phyloP scores from a whole-genome alignment of 148 eudicot genomes.

The Chenopodium formosanum region DNA sequence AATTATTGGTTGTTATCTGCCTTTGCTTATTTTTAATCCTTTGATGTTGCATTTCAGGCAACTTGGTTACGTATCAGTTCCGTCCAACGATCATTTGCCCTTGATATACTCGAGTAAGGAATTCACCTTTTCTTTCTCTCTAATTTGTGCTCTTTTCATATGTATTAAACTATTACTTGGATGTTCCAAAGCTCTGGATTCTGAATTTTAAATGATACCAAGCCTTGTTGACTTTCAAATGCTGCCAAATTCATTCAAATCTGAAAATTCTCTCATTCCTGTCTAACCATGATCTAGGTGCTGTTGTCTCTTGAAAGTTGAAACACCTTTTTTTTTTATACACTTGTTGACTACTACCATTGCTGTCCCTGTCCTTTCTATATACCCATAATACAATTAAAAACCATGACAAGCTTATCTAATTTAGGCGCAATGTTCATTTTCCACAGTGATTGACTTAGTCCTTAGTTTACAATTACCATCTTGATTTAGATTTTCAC shows the following conservation, averaged over 20 bases:
- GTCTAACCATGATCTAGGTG: not conserved
- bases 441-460: not conserved
- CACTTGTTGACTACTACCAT: not conserved
- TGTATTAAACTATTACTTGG: not conserved
- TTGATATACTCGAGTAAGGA: slow-evolving; percentile 95
- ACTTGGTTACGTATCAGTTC: slow-evolving; percentile 72
- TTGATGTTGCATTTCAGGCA: slow-evolving; percentile 53
- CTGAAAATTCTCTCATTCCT: not conserved
- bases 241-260: not conserved
- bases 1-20: not conserved
- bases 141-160: slow-evolving; percentile 7
- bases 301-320: no score
- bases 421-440: not conserved
- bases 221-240: not conserved
- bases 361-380: not conserved
- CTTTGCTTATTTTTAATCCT: not conserved
- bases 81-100: slow-evolving; percentile 86
- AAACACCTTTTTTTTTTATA: no score
- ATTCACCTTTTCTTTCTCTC: slow-evolving; percentile 26
- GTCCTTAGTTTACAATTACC: not conserved
- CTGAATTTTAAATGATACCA: not conserved
- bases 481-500: not conserved
- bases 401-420: not conserved
- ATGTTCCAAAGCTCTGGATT: slow-evolving; percentile 6
- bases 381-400: not conserved